These are phyloP conservation scores for Nicotiana obtusifolia DNA, from an alignment of 257 asterid species.

Conservation along the genomic window DNA sequence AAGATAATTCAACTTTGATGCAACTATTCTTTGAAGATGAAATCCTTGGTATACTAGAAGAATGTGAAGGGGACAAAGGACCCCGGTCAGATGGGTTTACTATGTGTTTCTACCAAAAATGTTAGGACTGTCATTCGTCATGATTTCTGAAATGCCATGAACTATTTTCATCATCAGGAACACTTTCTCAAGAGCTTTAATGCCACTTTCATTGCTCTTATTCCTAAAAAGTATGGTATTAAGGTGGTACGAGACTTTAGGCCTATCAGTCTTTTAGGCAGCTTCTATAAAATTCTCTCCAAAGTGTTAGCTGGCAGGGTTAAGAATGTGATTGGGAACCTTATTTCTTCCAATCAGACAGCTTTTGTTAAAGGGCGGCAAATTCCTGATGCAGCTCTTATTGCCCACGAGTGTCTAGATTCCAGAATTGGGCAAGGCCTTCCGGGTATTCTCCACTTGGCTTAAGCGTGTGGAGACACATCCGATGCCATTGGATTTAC, in stretches of 20 bases:
- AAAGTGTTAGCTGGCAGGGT: not conserved
- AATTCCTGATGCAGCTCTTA: not conserved
- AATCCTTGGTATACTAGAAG: not conserved
- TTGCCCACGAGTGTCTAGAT: not conserved
- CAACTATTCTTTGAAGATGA: not conserved
- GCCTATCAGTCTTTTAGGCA: not conserved
- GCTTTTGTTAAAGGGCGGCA: not conserved
- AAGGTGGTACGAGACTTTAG: not conserved
- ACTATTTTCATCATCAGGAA: not conserved
- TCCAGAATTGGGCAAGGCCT: not conserved
- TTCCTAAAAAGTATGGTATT: not conserved
- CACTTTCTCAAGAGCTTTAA: not conserved
- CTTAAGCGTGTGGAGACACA: no score
- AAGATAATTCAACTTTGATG: not conserved
- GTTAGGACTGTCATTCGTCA: not conserved
- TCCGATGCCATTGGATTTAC: no score
- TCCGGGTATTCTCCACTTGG: not conserved
- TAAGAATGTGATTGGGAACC: not conserved
- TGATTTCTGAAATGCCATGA: not conserved
- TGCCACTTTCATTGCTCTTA: not conserved
- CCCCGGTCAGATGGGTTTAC: not conserved
- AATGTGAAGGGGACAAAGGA: not conserved
- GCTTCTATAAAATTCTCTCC: not conserved
- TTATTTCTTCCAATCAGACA: not conserved
- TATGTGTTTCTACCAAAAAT: conserved; percentile 1